Evolutionary conservation across 225 moss, liverwort and hornwort species (phyloP), one percentile per base, ranked within the genome.

Genomic region (Bryoerythrophyllum caledonicum): DNA sequence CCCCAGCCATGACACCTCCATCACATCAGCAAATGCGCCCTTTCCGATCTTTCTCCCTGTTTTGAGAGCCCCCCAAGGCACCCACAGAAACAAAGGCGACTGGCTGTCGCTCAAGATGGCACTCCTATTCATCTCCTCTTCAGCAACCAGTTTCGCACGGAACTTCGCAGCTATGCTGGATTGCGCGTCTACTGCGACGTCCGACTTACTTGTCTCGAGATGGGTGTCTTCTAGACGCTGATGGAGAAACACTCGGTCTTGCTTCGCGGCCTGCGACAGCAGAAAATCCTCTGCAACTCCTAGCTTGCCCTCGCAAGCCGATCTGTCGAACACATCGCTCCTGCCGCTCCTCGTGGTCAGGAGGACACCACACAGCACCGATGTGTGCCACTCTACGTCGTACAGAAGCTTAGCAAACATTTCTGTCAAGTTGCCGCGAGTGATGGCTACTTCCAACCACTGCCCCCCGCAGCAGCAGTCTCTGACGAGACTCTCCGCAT

Each of bases 371-470:
- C 76, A 81, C 3, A 72, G 17, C 53, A 81, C 76, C 28, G 72
- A 72, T 12, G 12, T 52, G n/a, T 72, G 66, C 76, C 76, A 81
- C 7, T 76, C 71, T 8, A 72, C 27, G 28, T 76, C 72, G 41
- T 71, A 65, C 8, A 71, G 30, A 60, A 49, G 23, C 3, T 52
- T 32, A 4, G 51, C 52, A 41, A 81, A 81, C 1, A 58, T 66
- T 54, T 67, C 66, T 51, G 61, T 67, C 59, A 81, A n/a, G 28
- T 76, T 67, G 16, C 74, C 82, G 6, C 23, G 74, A 10, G 17
- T 65, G 64, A 82, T 78, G 6, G 78, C 70, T 17, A 51, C 38
- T 51, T 63, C 10, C 78, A 69, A 26, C 74, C 78, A 78, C 13
- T 49, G 46, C 4, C 17, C 57, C 21, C 8, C 63, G 60, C 67